These are phyloP conservation scores for Suhomyces tanzawaensis DNA, from an alignment of 805 yeast species.

Conservation along the genomic window DNA sequence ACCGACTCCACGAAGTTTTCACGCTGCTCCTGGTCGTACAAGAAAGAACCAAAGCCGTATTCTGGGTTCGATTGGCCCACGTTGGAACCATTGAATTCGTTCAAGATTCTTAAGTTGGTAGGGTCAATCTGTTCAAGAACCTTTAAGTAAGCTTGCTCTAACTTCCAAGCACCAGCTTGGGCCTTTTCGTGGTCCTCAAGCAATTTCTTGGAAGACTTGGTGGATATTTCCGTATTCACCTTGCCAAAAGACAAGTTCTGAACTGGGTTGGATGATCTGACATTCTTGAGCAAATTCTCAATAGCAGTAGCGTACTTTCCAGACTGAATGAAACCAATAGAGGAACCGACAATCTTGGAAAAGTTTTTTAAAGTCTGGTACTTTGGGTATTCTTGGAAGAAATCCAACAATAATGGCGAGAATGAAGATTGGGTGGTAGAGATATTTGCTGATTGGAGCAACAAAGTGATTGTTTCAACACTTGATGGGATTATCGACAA, in stretches of 20 bases:
- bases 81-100: slow-evolving; percentile 50
- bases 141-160: slow-evolving; percentile 76
- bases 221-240: slow-evolving; percentile 25
- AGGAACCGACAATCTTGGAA: slow-evolving; percentile 50
- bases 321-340: slow-evolving; percentile 48
- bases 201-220: slow-evolving; percentile 26
- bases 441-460: slow-evolving; percentile 56
- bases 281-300: slow-evolving; percentile 50
- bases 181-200: slow-evolving; percentile 30
- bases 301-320: slow-evolving; percentile 43
- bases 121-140: slow-evolving; percentile 68
- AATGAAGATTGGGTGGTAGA: slow-evolving; percentile 38
- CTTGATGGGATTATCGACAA: slow-evolving; percentile 51
- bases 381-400: slow-evolving; percentile 57
- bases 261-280: slow-evolving; percentile 51
- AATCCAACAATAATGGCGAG: slow-evolving; percentile 73
- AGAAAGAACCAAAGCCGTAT: slow-evolving; percentile 77
- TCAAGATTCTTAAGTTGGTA: slow-evolving; percentile 55
- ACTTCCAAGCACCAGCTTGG: slow-evolving; percentile 45
- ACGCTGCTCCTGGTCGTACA: slow-evolving; percentile 55
- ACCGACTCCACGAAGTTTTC: slow-evolving; percentile 44
- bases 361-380: slow-evolving; percentile 47
- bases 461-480: slow-evolving; percentile 54
- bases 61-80: slow-evolving; percentile 66
- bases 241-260: slow-evolving; percentile 65